Conservation (phyloP, 805 yeast genomes). For the Metschnikowia lochheadii region DNA sequence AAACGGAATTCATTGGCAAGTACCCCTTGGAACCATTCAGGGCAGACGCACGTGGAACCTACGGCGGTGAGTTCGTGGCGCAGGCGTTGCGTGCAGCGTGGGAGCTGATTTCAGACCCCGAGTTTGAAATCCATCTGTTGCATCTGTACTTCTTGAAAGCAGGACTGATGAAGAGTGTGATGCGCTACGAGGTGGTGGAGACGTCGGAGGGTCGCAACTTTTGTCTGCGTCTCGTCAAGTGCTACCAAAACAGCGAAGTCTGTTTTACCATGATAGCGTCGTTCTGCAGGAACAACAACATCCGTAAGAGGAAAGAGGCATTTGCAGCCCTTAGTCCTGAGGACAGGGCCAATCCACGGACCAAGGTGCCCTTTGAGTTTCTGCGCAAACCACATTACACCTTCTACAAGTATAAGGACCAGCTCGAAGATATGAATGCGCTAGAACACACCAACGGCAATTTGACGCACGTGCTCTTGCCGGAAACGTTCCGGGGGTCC, state of each 20-base stretch:
- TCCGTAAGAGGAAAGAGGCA: constrained; percentile 7
- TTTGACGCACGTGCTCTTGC: constrained; percentile 26
- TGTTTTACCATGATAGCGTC: constrained; percentile 22
- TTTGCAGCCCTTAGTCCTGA: constrained; percentile 12
- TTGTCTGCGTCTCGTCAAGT: constrained; percentile 23
- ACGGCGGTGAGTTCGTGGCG: constrained; percentile 28
- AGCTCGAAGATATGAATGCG: constrained; percentile 12
- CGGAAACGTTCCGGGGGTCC: constrained; percentile 15
- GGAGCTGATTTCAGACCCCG: constrained; percentile 22
- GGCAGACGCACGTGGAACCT: constrained; percentile 23
- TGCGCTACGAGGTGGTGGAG: constrained; percentile 24
- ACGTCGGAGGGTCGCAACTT: constrained; percentile 23
- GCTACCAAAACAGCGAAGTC: constrained; percentile 20
- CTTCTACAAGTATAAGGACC: constrained; percentile 17
- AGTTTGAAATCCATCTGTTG: constrained; percentile 24
- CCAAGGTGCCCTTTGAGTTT: constrained; percentile 21
- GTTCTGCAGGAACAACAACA: constrained; percentile 22
- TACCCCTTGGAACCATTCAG: constrained; percentile 24
- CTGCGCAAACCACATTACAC: constrained; percentile 20
- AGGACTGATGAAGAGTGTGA: constrained; percentile 18
- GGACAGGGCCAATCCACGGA: constrained; percentile 11
- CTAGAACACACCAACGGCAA: constrained; percentile 28
- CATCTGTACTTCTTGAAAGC: constrained; percentile 29
- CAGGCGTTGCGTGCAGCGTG: constrained; percentile 28
- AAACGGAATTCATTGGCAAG: constrained; percentile 20